Conservation (phyloP, 2,329 filamentous ascomycete species). For the Huntiella abstrusa region DNA sequence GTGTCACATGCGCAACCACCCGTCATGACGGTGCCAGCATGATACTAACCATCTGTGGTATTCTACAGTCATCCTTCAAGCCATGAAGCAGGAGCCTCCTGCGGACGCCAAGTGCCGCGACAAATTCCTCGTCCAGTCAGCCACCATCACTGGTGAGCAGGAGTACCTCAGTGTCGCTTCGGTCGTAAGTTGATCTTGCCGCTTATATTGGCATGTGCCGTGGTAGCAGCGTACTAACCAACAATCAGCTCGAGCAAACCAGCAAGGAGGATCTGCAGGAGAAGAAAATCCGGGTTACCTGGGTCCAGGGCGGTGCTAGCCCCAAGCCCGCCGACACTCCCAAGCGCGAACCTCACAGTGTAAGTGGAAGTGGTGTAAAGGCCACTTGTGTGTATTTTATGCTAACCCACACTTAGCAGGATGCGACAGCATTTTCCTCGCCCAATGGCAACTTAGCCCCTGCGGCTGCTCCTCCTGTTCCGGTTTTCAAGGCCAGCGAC, state of each 20-base stretch:
- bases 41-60: too few relatives aligned
- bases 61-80: constrained; percentile 67
- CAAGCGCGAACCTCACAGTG: constrained; percentile 8
- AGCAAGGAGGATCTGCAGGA: constrained; percentile 68
- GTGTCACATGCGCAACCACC: constrained; percentile 14
- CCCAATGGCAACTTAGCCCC: constrained; percentile 21
- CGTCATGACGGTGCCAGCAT: not conserved
- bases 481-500: not conserved
- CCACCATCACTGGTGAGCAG: constrained; percentile 64
- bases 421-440: constrained; percentile 21
- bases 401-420: not conserved
- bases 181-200: constrained; percentile 40
- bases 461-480: constrained; percentile 9
- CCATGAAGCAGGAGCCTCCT: constrained; percentile 90
- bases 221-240: not conserved
- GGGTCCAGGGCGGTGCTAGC: constrained; percentile 45
- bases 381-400: not conserved
- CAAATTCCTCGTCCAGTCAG: constrained; percentile 94
- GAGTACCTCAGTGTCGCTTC: constrained; percentile 64
- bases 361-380: not conserved
- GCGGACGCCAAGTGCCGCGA: constrained; percentile 79
- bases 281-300: constrained; percentile 87
- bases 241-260: constrained; percentile 53
- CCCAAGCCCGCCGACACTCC: constrained; percentile 12
- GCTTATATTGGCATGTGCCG: not conserved